phyloP scores from a whole-genome alignment of 305 asterid genomes.

The Solanum chacoense region DNA sequence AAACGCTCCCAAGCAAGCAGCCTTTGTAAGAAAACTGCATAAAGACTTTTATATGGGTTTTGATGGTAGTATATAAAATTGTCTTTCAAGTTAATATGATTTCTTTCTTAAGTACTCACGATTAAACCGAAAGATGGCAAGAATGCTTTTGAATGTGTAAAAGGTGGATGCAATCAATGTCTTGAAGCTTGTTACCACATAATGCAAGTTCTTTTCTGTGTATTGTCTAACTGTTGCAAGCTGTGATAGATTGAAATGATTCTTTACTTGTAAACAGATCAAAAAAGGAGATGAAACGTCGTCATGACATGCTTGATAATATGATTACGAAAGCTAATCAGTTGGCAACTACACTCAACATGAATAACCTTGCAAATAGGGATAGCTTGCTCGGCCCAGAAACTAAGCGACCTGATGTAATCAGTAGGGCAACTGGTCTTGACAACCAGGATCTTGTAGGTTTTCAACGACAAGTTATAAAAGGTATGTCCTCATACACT shows the following conservation, averaged over 20 bases:
- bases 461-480: conserved; percentile 59
- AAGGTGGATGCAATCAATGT: background rate
- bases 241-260: background rate
- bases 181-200: background rate
- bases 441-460: conserved; percentile 51
- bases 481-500: conserved; percentile 19
- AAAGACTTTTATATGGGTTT: background rate
- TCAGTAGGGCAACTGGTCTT: conserved; percentile 41
- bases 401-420: conserved; percentile 14
- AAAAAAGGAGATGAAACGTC: conserved; percentile 24
- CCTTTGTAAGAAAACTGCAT: conserved; percentile 7
- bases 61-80: background rate
- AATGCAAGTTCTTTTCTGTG: background rate
- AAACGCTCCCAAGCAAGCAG: conserved; percentile 7
- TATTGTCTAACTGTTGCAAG: background rate
- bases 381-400: conserved; percentile 14
- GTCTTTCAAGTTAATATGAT: background rate
- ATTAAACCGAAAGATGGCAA: background rate
- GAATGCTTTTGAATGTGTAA: background rate
- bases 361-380: conserved; percentile 13
- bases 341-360: conserved; percentile 21
- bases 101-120: background rate
- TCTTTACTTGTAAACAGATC: conserved; percentile 9
- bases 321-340: conserved; percentile 16
- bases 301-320: conserved; percentile 17